These are phyloP conservation scores for Colletotrichum kahawae DNA, from an alignment of 2,329 filamentous ascomycete genomes.

Conservation along the genomic window DNA sequence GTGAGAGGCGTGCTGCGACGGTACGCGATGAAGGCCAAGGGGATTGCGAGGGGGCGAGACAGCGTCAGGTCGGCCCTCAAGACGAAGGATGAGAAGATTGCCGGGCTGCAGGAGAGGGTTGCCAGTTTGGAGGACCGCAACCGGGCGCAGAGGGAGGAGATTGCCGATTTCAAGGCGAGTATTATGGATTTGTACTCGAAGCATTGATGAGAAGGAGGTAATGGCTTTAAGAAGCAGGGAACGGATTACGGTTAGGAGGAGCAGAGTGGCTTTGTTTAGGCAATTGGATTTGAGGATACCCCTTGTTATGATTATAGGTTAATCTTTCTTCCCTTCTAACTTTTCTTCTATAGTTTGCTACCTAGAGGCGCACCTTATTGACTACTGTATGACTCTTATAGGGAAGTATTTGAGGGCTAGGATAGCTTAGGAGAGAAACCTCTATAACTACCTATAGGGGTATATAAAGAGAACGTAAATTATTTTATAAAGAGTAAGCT, in stretches of 20 bases:
- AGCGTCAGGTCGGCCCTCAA: constrained; percentile 66
- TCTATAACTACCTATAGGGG: no score
- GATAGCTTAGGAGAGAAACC: no score
- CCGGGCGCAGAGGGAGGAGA: constrained; percentile 32
- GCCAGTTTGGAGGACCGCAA: constrained; percentile 43
- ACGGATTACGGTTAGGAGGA: neutral
- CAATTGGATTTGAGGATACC: constrained; percentile 1
- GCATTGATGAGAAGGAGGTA: constrained; percentile 4
- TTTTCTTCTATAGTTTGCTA: no score
- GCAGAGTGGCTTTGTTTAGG: neutral
- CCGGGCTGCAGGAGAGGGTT: constrained; percentile 40
- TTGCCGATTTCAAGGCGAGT: constrained; percentile 41
- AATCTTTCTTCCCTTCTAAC: no score
- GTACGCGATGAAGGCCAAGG: constrained; percentile 63
- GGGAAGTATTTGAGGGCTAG: no score
- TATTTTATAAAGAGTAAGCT: no score
- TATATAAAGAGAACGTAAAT: no score
- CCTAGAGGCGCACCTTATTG: no score
- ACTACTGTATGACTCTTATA: no score
- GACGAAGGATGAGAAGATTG: constrained; percentile 59
- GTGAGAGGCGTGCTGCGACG: constrained; percentile 54
- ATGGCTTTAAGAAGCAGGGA: neutral
- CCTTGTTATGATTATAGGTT: neutral
- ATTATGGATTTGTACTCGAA: constrained; percentile 37
- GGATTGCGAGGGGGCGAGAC: constrained; percentile 69